phyloP scores from a whole-genome alignment of 2,329 filamentous ascomycete genomes.

The Herpotrichia juniperi region DNA sequence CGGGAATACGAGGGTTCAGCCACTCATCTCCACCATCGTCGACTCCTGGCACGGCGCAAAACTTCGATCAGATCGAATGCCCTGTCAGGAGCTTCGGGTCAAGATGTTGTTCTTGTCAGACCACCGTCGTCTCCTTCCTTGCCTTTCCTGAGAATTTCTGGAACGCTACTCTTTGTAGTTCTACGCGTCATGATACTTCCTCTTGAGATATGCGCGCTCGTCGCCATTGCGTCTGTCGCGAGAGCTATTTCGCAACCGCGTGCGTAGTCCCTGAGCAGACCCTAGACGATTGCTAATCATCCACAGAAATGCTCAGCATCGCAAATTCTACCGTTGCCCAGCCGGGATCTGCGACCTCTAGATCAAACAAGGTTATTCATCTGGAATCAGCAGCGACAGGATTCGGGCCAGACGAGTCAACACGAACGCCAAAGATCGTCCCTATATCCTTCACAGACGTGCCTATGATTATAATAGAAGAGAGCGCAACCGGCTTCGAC shows the following conservation, averaged over 20 bases:
- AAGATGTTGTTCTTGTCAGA: background rate
- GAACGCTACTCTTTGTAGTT: background rate
- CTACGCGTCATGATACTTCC: slow-evolving; percentile 16
- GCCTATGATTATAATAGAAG: background rate
- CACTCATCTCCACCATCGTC: slow-evolving; percentile 11
- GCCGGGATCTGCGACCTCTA: background rate
- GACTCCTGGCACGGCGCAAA: background rate
- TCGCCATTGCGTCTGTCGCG: slow-evolving; percentile 14
- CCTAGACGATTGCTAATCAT: slow-evolving; percentile 2
- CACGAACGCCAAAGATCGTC: background rate
- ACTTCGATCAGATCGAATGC: background rate
- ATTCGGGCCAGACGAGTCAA: slow-evolving; percentile 8
- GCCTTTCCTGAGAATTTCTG: background rate
- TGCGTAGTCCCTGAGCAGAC: slow-evolving; percentile 3
- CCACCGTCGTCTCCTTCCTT: background rate
- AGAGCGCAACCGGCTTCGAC: background rate
- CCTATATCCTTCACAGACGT: background rate
- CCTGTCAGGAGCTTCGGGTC: background rate
- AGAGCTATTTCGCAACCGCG: slow-evolving; percentile 15
- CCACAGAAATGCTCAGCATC: background rate
- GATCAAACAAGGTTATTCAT: background rate
- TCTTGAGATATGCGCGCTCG: slow-evolving; percentile 19
- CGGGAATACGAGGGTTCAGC: slow-evolving; percentile 9
- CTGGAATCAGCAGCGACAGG: slow-evolving; percentile 14
- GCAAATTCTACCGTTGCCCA: slow-evolving; percentile 1